These are phyloP conservation scores for Zymoseptoria pseudotritici DNA, from an alignment of 2,329 filamentous ascomycete species.

Conservation along the genomic window DNA sequence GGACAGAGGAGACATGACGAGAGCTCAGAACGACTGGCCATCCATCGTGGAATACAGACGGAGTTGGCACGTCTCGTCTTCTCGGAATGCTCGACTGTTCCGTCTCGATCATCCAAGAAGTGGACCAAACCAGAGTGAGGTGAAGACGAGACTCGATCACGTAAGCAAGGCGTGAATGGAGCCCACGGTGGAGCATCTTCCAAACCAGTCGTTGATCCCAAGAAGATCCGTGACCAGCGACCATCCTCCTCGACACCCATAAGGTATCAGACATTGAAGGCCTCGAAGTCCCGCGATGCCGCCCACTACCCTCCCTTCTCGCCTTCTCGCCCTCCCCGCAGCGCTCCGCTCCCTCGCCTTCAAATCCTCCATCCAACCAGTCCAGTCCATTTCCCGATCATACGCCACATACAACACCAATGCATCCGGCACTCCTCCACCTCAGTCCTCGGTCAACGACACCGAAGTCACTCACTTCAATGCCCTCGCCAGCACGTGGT, in stretches of 20 bases:
- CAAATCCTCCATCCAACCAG: not conserved
- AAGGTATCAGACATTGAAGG: not conserved
- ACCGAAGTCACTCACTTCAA: slow-evolving; percentile 93
- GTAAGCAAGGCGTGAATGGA: not conserved
- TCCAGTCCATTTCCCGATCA: not conserved
- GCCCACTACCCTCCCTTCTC: not conserved
- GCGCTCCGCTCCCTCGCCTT: not conserved
- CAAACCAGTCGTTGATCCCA: too few species aligned
- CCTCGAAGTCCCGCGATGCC: not conserved
- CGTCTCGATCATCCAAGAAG: too few species aligned
- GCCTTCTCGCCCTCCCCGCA: not conserved
- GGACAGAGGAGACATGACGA: too few species aligned
- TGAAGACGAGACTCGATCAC: not conserved
- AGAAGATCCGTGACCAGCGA: not conserved
- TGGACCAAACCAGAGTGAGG: not conserved
- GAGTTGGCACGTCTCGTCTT: too few species aligned
- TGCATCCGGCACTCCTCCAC: slow-evolving; percentile 1
- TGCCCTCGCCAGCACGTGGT: slow-evolving; percentile 87
- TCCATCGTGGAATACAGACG: too few species aligned
- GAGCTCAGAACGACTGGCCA: too few species aligned
- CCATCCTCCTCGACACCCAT: too few species aligned
- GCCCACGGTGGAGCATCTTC: too few species aligned
- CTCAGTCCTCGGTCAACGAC: slow-evolving; percentile 64
- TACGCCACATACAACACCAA: slow-evolving; percentile 20
- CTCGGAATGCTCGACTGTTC: too few species aligned